Percentiles rank a stretch among this genome's conserved stretches.
These are phyloP conservation scores for Trichoderma atrobrunneum DNA, from an alignment of 2,329 filamentous ascomycete species.

Conservation along the genomic window DNA sequence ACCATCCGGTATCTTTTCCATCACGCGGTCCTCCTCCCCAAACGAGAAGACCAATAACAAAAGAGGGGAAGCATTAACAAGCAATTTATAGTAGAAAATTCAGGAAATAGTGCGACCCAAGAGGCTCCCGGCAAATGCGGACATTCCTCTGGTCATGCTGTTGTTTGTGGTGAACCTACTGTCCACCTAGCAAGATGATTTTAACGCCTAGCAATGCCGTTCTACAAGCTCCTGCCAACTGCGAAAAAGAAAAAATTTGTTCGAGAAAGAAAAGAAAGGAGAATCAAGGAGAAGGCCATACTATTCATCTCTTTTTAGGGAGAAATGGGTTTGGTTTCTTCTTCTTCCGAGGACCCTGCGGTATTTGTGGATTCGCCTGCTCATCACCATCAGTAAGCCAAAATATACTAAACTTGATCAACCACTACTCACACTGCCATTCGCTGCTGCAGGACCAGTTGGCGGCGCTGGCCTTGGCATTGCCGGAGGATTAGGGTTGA, in stretches of 20 bases:
- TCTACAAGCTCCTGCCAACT: not conserved
- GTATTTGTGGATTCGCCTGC: slow-evolving; percentile 24
- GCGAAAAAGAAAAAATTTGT: not conserved
- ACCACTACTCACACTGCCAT: slow-evolving; percentile 21
- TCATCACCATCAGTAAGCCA: not conserved
- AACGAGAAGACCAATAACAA: not conserved
- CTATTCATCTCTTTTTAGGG: slow-evolving; percentile 34
- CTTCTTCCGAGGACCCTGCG: slow-evolving; percentile 37
- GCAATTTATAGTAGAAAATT: not conserved
- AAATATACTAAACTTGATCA: not conserved
- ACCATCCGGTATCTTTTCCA: not conserved
- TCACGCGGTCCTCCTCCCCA: not conserved
- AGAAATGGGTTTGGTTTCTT: slow-evolving; percentile 46
- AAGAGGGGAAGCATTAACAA: not conserved
- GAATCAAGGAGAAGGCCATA: not conserved
- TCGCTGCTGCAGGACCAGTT: slow-evolving; percentile 19
- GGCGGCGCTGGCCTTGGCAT: slow-evolving; percentile 23
- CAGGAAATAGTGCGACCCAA: not conserved
- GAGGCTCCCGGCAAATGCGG: not conserved
- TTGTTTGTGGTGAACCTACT: not conserved
- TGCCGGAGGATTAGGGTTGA: slow-evolving; percentile 19
- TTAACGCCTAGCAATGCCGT: not conserved
- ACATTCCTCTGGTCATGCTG: not conserved
- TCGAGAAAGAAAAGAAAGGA: not conserved
- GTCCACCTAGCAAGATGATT: not conserved